A percentile compares a stretch with the other conserved stretches of the same genome.
phyloP scores from a whole-genome alignment of 495 filamentous ascomycete species.

The Hypoxylon intermedium region DNA sequence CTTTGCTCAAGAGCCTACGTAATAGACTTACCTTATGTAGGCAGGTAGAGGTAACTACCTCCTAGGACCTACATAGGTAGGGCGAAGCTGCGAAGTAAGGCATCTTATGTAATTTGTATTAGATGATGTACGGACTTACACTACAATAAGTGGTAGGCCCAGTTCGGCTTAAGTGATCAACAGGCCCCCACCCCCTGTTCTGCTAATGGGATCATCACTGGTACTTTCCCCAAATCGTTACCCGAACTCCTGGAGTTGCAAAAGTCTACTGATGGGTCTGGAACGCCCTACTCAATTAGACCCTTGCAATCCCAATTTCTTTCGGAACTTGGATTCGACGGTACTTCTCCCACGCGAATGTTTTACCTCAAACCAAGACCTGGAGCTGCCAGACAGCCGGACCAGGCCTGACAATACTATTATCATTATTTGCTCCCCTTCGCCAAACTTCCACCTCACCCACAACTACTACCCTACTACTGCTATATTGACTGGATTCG shows the following conservation, averaged over 20 bases:
- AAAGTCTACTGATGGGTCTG: constrained; percentile 31
- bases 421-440: not conserved
- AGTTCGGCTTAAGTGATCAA: constrained; percentile 37
- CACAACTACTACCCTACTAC: constrained; percentile 14
- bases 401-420: not conserved
- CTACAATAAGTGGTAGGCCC: constrained; percentile 19
- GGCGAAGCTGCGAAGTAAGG: no score
- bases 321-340: constrained; percentile 34
- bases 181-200: constrained; percentile 27
- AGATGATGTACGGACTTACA: constrained; percentile 23
- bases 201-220: constrained; percentile 29
- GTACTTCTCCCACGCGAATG: constrained; percentile 38
- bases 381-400: not conserved
- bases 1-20: no score
- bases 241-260: constrained; percentile 35
- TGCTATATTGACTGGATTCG: no score
- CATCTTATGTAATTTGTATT: no score
- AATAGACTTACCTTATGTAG: no score
- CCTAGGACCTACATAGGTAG: no score
- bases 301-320: constrained; percentile 38
- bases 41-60: no score
- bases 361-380: constrained; percentile 32
- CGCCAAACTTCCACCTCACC: no score
- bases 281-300: constrained; percentile 37
- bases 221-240: constrained; percentile 39